These are phyloP conservation scores for Termitomyces sp. DNA, from an alignment of 768 basidiomycete species.

Conservation along the genomic window DNA sequence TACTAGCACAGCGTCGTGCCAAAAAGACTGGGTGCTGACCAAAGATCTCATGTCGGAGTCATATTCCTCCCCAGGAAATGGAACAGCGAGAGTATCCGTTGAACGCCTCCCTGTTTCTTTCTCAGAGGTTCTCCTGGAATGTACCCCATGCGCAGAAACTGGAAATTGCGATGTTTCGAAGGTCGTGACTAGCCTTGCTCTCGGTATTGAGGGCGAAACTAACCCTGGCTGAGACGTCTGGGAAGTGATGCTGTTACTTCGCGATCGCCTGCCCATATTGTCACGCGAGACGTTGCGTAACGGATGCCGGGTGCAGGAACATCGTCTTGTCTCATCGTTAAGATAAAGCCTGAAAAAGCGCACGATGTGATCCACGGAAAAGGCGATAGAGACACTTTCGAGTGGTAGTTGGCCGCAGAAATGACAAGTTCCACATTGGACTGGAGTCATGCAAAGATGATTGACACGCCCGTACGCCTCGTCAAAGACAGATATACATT, in stretches of 20 bases:
- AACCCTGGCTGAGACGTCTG: conserved; percentile 32
- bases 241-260: conserved; percentile 53
- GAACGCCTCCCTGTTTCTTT: conserved; percentile 51
- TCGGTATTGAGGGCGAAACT: conserved; percentile 40
- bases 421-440: conserved; percentile 51
- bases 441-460: conserved; percentile 53
- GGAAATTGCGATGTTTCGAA: conserved; percentile 60
- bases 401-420: conserved; percentile 64
- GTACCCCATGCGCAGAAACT: conserved; percentile 73
- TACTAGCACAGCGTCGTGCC: conserved; percentile 53
- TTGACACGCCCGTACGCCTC: conserved; percentile 53
- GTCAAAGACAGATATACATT: conserved; percentile 58
- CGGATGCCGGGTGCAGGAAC: conserved; percentile 55
- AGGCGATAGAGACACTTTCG: conserved; percentile 60
- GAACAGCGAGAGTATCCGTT: conserved; percentile 39
- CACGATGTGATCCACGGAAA: conserved; percentile 61
- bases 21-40: conserved; percentile 37
- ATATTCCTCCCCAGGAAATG: conserved; percentile 37
- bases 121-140: conserved; percentile 69
- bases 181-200: conserved; percentile 42
- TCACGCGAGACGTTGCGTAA: conserved; percentile 41
- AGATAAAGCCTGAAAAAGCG: conserved; percentile 60
- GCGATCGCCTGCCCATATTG: conserved; percentile 47
- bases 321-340: conserved; percentile 52
- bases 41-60: conserved; percentile 30